Evolutionary conservation across 495 filamentous ascomycete species (phyloP).

Genomic region (Talaromyces proteolyticus): DNA sequence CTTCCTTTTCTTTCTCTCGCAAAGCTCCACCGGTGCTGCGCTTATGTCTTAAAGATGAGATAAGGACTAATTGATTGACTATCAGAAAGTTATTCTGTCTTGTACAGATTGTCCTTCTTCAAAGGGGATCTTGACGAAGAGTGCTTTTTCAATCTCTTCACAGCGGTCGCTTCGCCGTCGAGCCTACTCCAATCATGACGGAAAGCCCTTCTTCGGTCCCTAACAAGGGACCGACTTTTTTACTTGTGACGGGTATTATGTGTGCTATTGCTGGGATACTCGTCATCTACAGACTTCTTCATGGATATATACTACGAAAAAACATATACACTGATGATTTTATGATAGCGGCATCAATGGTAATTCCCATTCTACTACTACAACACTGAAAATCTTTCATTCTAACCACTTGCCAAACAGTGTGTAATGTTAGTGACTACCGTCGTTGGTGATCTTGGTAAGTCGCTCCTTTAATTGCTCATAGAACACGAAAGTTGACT

Average conservation of each 20-base stretch:
- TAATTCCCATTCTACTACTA: not conserved
- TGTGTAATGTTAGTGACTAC: constrained; percentile 10
- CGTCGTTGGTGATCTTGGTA: constrained; percentile 21
- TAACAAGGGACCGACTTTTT: constrained; percentile 11
- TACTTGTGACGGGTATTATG: constrained; percentile 10
- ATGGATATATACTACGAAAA: constrained; percentile 5
- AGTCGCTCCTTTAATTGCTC: not conserved
- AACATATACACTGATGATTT: constrained; percentile 10
- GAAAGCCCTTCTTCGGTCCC: constrained; percentile 5
- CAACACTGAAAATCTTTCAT: not conserved
- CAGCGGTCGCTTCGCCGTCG: not conserved
- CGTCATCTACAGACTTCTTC: constrained; percentile 11
- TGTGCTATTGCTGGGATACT: constrained; percentile 23
- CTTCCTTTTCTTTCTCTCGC: no score
- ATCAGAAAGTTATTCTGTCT: no score
- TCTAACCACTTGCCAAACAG: constrained; percentile 6
- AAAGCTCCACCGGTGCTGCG: no score
- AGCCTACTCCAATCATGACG: not conserved
- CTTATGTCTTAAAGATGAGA: no score
- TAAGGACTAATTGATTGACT: no score
- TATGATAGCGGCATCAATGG: constrained; percentile 11
- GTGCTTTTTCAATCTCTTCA: no score
- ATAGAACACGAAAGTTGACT: not conserved
- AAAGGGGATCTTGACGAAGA: no score
- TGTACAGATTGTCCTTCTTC: no score